Percentiles rank a stretch among this genome's conserved stretches.
Conservation (phyloP, 1,284 basidiomycete species). For the Ganoderma lucidum region DNA sequence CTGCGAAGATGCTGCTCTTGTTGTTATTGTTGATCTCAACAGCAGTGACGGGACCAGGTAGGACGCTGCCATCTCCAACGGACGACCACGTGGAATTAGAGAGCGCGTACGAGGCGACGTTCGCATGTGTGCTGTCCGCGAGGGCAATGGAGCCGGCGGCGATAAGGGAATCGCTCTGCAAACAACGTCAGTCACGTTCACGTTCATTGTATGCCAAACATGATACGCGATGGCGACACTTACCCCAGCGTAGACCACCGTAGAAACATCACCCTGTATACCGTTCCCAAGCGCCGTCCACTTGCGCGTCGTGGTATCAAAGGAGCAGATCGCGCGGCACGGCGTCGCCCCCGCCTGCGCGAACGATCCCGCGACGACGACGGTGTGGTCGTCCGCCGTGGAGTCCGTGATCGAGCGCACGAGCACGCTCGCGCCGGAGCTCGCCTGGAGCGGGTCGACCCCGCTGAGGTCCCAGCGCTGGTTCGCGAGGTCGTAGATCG, state of each 20-base stretch:
- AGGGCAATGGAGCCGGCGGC: constrained; percentile 80
- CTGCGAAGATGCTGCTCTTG: constrained; percentile 86
- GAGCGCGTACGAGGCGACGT: constrained; percentile 77
- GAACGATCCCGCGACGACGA: constrained; percentile 91
- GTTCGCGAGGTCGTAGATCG: constrained; percentile 76
- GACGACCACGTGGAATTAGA: constrained; percentile 81
- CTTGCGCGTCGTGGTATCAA: constrained; percentile 71
- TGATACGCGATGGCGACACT: constrained; percentile 40
- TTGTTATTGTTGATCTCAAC: constrained; percentile 87
- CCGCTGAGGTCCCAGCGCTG: constrained; percentile 66
- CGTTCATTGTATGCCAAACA: neutral
- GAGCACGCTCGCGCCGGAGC: constrained; percentile 62
- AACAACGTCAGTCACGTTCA: constrained; percentile 13
- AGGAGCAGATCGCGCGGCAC: constrained; percentile 85
- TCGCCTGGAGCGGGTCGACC: constrained; percentile 65
- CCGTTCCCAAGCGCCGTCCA: constrained; percentile 89
- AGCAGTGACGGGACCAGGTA: constrained; percentile 92
- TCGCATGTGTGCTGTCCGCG: constrained; percentile 41
- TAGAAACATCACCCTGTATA: constrained; percentile 82
- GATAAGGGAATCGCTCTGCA: constrained; percentile 67
- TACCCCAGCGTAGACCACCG: constrained; percentile 85
- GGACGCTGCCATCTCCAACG: constrained; percentile 67
- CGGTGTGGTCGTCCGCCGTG: constrained; percentile 62
- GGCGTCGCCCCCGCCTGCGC: constrained; percentile 76
- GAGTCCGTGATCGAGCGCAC: constrained; percentile 82